Percentiles rank a stretch among this genome's conserved stretches.
phyloP scores from a whole-genome alignment of 352 stramenopile genomes.

The Phytopythium delawarense region DNA sequence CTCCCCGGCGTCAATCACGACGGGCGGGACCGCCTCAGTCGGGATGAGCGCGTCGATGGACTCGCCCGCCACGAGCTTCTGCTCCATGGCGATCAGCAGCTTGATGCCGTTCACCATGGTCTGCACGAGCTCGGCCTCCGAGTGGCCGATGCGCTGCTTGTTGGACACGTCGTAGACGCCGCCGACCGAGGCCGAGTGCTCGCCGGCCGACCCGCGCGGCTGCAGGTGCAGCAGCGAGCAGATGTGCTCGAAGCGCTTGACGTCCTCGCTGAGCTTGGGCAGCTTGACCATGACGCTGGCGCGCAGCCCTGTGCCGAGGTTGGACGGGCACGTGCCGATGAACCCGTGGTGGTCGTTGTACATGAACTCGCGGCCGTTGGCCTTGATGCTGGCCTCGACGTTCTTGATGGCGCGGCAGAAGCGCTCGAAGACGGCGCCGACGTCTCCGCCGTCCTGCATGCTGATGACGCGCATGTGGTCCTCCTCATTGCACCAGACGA shows the following conservation, averaged over 20 bases:
- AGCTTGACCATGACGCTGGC: slow-evolving; percentile 90
- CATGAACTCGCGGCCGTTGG: slow-evolving; percentile 70
- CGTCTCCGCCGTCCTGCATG: slow-evolving; percentile 74
- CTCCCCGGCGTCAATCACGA: slow-evolving; percentile 61
- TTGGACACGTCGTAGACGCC: slow-evolving; percentile 88
- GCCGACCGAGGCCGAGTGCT: slow-evolving; percentile 86
- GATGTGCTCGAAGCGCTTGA: slow-evolving; percentile 76
- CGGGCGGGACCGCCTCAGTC: slow-evolving; percentile 36
- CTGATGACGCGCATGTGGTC: slow-evolving; percentile 84
- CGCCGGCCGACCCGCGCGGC: slow-evolving; percentile 70
- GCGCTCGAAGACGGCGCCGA: slow-evolving; percentile 75
- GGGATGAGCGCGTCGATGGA: slow-evolving; percentile 69
- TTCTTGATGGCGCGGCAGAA: slow-evolving; percentile 73
- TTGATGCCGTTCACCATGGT: slow-evolving; percentile 88
- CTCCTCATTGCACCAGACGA: slow-evolving; percentile 86
- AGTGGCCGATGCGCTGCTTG: slow-evolving; percentile 86
- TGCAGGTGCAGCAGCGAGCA: slow-evolving; percentile 78
- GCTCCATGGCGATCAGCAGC: slow-evolving; percentile 85
- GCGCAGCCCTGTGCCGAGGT: slow-evolving; percentile 86
- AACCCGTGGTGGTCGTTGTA: slow-evolving; percentile 79
- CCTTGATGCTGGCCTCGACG: slow-evolving; percentile 69
- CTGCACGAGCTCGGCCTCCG: slow-evolving; percentile 86
- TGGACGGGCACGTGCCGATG: slow-evolving; percentile 86
- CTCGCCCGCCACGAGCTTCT: slow-evolving; percentile 70
- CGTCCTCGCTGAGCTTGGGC: slow-evolving; percentile 78